Evolutionary conservation across 768 basidiomycete genomes (phyloP).

Genomic region (Clavulina sp.): DNA sequence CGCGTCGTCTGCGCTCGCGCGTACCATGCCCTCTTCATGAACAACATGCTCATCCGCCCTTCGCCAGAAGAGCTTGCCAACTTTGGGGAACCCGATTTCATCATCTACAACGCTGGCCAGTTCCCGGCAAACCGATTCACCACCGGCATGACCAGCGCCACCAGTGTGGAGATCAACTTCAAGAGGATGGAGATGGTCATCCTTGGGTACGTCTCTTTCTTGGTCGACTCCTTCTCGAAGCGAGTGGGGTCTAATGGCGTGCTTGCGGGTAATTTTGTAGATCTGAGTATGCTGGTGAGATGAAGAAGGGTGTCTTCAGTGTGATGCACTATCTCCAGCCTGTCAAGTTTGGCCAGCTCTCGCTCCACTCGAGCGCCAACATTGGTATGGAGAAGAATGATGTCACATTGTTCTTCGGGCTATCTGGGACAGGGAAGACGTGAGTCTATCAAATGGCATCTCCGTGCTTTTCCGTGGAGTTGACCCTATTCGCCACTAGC

Average conservation of each 20-base stretch:
- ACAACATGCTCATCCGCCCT: slow-evolving; percentile 99
- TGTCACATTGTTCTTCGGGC: slow-evolving; percentile 97
- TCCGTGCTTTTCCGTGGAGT: background rate
- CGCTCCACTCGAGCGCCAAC: slow-evolving; percentile 95
- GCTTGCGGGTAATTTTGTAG: slow-evolving; percentile 17
- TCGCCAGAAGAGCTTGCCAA: slow-evolving; percentile 82
- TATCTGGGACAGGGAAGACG: slow-evolving; percentile 97
- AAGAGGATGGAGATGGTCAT: slow-evolving; percentile 99
- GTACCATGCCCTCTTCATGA: slow-evolving; percentile 98
- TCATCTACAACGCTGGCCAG: slow-evolving; percentile 99
- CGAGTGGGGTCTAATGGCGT: background rate
- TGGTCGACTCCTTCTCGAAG: background rate
- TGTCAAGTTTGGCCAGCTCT: slow-evolving; percentile 94
- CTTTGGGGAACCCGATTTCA: slow-evolving; percentile 98
- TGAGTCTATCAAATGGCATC: slow-evolving; percentile 14
- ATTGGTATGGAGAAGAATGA: slow-evolving; percentile 78
- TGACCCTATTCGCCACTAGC: slow-evolving; percentile 7
- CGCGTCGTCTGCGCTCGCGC: slow-evolving; percentile 96
- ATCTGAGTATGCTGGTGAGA: slow-evolving; percentile 95
- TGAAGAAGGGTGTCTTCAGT: slow-evolving; percentile 99
- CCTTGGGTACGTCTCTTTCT: slow-evolving; percentile 29
- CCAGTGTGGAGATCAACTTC: slow-evolving; percentile 99
- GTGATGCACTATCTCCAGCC: slow-evolving; percentile 99
- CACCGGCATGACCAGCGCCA: slow-evolving; percentile 98
- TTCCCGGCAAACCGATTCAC: slow-evolving; percentile 99